A percentile compares a stretch with the other conserved stretches of the same genome.
Conservation (phyloP, 1,284 basidiomycete species). For the Sanghuangporus weigelae region DNA sequence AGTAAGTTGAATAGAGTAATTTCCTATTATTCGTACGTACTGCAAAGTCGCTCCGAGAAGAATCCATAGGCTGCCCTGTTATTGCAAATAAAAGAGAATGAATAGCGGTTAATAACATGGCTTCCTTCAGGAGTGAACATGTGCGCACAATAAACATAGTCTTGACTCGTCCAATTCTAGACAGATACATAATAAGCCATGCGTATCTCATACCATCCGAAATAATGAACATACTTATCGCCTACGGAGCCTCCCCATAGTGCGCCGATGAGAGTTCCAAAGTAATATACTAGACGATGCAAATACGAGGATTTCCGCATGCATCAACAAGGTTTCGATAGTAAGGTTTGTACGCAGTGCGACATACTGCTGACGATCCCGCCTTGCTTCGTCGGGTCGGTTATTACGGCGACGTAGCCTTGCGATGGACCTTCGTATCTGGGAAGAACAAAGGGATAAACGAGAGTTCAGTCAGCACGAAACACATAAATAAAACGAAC, state of each 20-base stretch:
- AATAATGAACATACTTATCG: conserved; percentile 27
- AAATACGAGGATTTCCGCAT: background rate
- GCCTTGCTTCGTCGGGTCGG: conserved; percentile 44
- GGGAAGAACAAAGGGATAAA: conserved; percentile 2
- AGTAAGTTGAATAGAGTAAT: background rate
- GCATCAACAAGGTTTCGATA: conserved; percentile 7
- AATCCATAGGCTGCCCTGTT: conserved; percentile 31
- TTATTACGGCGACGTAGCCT: conserved; percentile 44
- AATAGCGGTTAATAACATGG: background rate
- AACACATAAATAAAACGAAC: background rate
- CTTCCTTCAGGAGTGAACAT: background rate
- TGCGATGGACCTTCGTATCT: conserved; percentile 38
- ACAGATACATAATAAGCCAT: conserved; percentile 7
- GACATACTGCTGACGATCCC: conserved; percentile 43
- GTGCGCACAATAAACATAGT: conserved; percentile 35
- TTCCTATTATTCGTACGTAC: conserved; percentile 21
- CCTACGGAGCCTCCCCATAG: conserved; percentile 42
- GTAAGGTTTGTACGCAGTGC: background rate
- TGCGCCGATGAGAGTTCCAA: conserved; percentile 45
- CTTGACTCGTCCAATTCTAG: conserved; percentile 39
- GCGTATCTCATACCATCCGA: background rate
- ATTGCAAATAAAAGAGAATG: background rate
- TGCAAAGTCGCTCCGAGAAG: conserved; percentile 45
- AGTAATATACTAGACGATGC: conserved; percentile 33
- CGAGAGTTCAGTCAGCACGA: background rate